phyloP scores from a whole-genome alignment of 2,329 filamentous ascomycete genomes.

The Cladobotryum mycophilum region DNA sequence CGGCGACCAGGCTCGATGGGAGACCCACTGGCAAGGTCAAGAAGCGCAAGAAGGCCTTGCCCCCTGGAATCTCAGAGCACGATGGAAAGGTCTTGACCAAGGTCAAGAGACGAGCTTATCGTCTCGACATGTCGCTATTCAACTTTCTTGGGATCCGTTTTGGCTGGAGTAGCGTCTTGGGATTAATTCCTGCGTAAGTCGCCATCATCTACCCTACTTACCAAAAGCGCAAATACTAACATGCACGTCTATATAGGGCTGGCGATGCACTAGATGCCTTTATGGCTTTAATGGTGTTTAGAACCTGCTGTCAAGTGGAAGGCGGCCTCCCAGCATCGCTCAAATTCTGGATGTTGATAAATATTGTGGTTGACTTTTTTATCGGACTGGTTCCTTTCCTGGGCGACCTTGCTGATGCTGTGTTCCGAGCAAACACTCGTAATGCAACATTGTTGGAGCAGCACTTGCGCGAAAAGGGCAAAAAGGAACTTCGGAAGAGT shows the following conservation, averaged over 20 bases:
- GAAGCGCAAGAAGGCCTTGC: slow-evolving; percentile 79
- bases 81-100: slow-evolving; percentile 78
- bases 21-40: slow-evolving; percentile 65
- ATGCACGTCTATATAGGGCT: slow-evolving; percentile 38
- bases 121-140: slow-evolving; percentile 78
- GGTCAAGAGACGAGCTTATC: slow-evolving; percentile 79
- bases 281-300: slow-evolving; percentile 69
- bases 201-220: background rate
- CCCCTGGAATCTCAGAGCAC: slow-evolving; percentile 73
- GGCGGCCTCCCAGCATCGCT: slow-evolving; percentile 63
- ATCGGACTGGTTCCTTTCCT: slow-evolving; percentile 69
- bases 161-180: slow-evolving; percentile 85
- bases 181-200: slow-evolving; percentile 71
- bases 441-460: slow-evolving; percentile 66
- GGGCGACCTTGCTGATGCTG: slow-evolving; percentile 68
- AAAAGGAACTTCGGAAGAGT: slow-evolving; percentile 44
- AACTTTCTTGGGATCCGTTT: slow-evolving; percentile 75
- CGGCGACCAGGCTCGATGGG: slow-evolving; percentile 62
- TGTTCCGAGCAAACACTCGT: slow-evolving; percentile 68
- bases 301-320: slow-evolving; percentile 65
- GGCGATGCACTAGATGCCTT: slow-evolving; percentile 71
- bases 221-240: background rate
- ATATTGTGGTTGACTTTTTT: slow-evolving; percentile 67
- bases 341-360: slow-evolving; percentile 68
- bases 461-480: slow-evolving; percentile 62